phyloP scores from a whole-genome alignment of 257 asterid genomes.

The Solanum microdontum region DNA sequence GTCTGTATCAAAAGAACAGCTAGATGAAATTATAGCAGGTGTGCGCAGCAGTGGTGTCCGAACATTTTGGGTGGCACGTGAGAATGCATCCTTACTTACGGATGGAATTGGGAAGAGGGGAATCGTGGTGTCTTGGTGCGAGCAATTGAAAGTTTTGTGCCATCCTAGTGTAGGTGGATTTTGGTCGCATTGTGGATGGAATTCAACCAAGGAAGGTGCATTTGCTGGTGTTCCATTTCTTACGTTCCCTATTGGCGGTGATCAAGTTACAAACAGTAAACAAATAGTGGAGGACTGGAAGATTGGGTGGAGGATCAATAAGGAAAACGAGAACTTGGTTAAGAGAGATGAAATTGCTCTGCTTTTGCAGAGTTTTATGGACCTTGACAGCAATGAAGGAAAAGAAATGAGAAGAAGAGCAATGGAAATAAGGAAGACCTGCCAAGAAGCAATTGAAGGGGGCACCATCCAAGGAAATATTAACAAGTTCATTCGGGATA shows the following conservation, averaged over 20 bases:
- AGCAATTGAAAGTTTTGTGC: slow-evolving; percentile 46
- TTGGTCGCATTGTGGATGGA: slow-evolving; percentile 81
- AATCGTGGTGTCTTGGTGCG: slow-evolving; percentile 45
- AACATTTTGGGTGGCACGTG: slow-evolving; percentile 71
- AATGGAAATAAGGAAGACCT: neutral
- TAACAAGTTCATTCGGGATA: slow-evolving; percentile 13
- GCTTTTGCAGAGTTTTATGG: slow-evolving; percentile 39
- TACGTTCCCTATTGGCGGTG: slow-evolving; percentile 40
- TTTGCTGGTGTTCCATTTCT: slow-evolving; percentile 49
- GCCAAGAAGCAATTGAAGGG: neutral
- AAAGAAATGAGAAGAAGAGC: neutral
- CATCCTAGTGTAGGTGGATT: slow-evolving; percentile 57
- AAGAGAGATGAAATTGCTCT: slow-evolving; percentile 16
- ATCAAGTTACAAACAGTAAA: slow-evolving; percentile 39
- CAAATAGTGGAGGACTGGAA: slow-evolving; percentile 57
- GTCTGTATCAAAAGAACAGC: slow-evolving; percentile 38
- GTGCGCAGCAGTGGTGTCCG: slow-evolving; percentile 37
- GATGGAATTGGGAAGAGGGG: slow-evolving; percentile 25
- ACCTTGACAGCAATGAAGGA: slow-evolving; percentile 10
- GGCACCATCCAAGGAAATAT: slow-evolving; percentile 13
- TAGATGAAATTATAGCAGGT: slow-evolving; percentile 51
- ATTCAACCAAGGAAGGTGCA: slow-evolving; percentile 49
- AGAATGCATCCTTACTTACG: slow-evolving; percentile 35
- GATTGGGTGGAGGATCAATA: slow-evolving; percentile 42
- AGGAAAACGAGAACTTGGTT: slow-evolving; percentile 13